Conservation (phyloP, 2,329 filamentous ascomycete species). For the Alternaria longipes region DNA sequence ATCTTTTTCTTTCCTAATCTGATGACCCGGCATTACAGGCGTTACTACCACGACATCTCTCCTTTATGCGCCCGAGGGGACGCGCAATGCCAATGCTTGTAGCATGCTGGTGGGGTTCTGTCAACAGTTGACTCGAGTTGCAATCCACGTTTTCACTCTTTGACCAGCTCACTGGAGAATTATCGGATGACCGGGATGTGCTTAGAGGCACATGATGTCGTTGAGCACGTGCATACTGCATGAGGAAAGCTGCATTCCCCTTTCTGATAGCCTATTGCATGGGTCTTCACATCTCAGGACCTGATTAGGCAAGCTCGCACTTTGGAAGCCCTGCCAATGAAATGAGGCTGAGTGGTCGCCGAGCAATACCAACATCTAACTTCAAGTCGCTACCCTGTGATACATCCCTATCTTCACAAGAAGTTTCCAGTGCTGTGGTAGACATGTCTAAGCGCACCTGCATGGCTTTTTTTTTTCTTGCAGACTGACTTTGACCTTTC, state of each 20-base stretch:
- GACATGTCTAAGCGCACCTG: slow-evolving; percentile 7
- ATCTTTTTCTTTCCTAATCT: slow-evolving; percentile 12
- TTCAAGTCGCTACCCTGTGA: slow-evolving; percentile 23
- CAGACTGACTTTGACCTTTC: slow-evolving; percentile 7
- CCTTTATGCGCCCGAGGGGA: slow-evolving; percentile 17
- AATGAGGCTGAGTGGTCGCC: slow-evolving; percentile 40
- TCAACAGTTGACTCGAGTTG: slow-evolving; percentile 22
- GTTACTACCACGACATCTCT: slow-evolving; percentile 9
- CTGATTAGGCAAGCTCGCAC: slow-evolving; percentile 6
- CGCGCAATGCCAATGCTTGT: slow-evolving; percentile 15
- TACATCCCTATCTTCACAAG: slow-evolving; percentile 10
- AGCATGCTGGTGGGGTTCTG: slow-evolving; percentile 3
- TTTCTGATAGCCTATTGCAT: slow-evolving; percentile 24
- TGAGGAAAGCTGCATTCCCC: slow-evolving; percentile 20
- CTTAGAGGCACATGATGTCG: slow-evolving; percentile 9
- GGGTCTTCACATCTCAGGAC: slow-evolving; percentile 7
- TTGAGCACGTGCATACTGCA: slow-evolving; percentile 21
- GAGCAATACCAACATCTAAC: slow-evolving; percentile 23
- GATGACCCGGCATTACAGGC: slow-evolving; percentile 2
- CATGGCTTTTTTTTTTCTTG: not conserved
- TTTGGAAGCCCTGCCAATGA: slow-evolving; percentile 32
- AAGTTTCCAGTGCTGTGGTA: slow-evolving; percentile 8
- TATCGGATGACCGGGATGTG: slow-evolving; percentile 6
- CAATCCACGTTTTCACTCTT: slow-evolving; percentile 15
- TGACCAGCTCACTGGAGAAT: not conserved